Evolutionary conservation across 169 alveolate genomes (phyloP).

Genomic region (Eimeria tenella): DNA sequence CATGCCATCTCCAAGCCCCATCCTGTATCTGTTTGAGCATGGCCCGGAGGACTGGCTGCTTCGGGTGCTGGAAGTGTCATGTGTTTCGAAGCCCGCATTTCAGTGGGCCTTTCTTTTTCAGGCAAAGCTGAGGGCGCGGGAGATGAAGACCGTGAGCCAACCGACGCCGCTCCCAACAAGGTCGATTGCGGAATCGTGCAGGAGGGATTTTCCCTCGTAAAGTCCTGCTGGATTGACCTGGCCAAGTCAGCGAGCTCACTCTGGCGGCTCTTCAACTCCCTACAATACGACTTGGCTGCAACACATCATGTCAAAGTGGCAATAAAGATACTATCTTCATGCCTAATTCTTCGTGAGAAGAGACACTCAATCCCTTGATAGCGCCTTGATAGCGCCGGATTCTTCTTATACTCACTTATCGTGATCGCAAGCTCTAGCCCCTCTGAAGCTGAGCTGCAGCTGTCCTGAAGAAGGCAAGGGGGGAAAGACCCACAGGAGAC

Average conservation of each 20-base stretch:
- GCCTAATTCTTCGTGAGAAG: too few relatives aligned
- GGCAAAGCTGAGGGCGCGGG: not conserved
- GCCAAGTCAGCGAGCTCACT: conserved; percentile 14
- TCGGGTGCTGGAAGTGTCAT: conserved; percentile 38
- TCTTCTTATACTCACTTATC: not conserved
- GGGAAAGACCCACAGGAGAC: too few relatives aligned
- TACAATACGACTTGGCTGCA: conserved; percentile 19
- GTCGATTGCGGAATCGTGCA: not conserved
- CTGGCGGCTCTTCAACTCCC: conserved; percentile 26
- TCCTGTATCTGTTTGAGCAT: conserved; percentile 9
- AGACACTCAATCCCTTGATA: too few relatives aligned
- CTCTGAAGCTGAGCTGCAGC: not conserved
- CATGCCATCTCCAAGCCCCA: conserved; percentile 54
- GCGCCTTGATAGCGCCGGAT: not conserved
- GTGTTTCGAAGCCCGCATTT: not conserved
- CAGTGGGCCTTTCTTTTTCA: not conserved
- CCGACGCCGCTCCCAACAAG: not conserved
- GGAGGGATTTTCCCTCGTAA: not conserved
- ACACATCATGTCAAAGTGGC: not conserved
- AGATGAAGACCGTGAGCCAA: not conserved
- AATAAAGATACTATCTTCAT: too few relatives aligned
- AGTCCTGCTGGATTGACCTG: conserved; percentile 23
- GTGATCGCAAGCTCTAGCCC: conserved; percentile 56
- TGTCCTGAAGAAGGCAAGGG: not conserved
- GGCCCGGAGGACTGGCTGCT: conserved; percentile 48